Evolutionary conservation across 2,329 filamentous ascomycete genomes (phyloP).

Genomic region (Xylaria sp.): DNA sequence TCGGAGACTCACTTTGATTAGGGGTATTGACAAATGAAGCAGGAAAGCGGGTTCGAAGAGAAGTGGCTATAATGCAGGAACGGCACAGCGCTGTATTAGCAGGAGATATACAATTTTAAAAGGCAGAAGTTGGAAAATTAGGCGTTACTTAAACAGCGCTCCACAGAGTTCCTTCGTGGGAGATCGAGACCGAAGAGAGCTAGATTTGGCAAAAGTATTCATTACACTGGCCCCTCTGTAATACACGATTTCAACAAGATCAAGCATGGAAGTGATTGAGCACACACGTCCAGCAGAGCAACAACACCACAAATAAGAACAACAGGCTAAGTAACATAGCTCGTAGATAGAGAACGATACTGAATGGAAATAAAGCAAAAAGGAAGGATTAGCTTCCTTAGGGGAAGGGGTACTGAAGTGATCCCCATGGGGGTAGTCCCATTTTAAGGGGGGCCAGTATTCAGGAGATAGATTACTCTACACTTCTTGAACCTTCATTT

Average conservation of each 20-base stretch:
- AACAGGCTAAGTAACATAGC: constrained; percentile 8
- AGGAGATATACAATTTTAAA: constrained; percentile 20
- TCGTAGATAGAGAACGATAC: too few species aligned
- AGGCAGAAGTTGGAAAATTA: constrained; percentile 19
- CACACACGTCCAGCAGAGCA: constrained; percentile 10
- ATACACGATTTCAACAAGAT: too few species aligned
- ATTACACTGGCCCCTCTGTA: too few species aligned
- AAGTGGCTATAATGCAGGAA: constrained; percentile 2
- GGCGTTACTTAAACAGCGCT: constrained; percentile 4
- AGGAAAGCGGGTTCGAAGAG: constrained; percentile 24
- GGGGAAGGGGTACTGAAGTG: constrained; percentile 12
- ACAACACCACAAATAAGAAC: constrained; percentile 15
- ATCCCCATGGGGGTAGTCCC: too few species aligned
- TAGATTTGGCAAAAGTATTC: too few species aligned
- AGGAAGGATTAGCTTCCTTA: constrained; percentile 2
- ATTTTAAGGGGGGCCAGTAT: too few species aligned
- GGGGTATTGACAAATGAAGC: constrained; percentile 25
- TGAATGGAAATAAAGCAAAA: background rate
- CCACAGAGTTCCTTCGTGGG: background rate
- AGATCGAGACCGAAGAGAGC: constrained; percentile 5
- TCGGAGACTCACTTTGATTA: constrained; percentile 14
- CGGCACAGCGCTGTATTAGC: constrained; percentile 10
- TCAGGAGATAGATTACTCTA: too few species aligned
- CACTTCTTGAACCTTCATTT: too few species aligned
- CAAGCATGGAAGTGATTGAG: background rate